phyloP scores from a whole-genome alignment of 257 asterid genomes.

The Scutellaria galericulata region DNA sequence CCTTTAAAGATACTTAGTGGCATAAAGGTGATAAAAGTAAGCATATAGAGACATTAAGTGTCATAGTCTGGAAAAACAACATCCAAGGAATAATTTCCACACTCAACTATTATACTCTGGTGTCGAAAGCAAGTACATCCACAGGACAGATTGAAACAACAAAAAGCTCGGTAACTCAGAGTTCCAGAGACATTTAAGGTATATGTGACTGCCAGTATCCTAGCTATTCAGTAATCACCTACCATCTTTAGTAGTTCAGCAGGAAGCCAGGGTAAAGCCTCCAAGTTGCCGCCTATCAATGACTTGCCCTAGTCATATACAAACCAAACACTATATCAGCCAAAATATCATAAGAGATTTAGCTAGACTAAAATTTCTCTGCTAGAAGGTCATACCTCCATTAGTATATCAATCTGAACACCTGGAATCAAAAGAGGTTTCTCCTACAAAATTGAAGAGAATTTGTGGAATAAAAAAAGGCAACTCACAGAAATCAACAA shows the following conservation, averaged over 20 bases:
- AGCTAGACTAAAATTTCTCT: constrained; percentile 23
- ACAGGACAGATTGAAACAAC: constrained; percentile 4
- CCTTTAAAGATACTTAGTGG: constrained; percentile 17
- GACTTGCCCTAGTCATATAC: constrained; percentile 58
- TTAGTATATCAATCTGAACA: constrained; percentile 70
- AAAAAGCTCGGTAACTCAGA: constrained; percentile 5
- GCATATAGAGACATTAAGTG: constrained; percentile 4
- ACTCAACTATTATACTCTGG: constrained; percentile 1
- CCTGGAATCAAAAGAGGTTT: constrained; percentile 71
- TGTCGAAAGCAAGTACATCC: not conserved
- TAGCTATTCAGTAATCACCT: constrained; percentile 32
- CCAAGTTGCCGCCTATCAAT: constrained; percentile 46
- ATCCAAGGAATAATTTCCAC: constrained; percentile 14
- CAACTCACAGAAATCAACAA: constrained; percentile 20
- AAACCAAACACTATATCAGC: constrained; percentile 31
- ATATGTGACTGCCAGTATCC: constrained; percentile 21
- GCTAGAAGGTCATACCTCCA: constrained; percentile 61
- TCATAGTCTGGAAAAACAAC: constrained; percentile 23
- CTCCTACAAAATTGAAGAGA: constrained; percentile 53
- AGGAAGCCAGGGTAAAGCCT: constrained; percentile 68
- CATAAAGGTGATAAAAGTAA: constrained; percentile 16
- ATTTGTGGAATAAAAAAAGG: not conserved
- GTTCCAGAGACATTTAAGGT: constrained; percentile 21
- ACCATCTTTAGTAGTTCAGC: constrained; percentile 76
- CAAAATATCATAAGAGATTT: constrained; percentile 18